Base-by-base conservation (phyloP, 805 yeast species). In the Blastobotrys chiropterorum region DNA sequence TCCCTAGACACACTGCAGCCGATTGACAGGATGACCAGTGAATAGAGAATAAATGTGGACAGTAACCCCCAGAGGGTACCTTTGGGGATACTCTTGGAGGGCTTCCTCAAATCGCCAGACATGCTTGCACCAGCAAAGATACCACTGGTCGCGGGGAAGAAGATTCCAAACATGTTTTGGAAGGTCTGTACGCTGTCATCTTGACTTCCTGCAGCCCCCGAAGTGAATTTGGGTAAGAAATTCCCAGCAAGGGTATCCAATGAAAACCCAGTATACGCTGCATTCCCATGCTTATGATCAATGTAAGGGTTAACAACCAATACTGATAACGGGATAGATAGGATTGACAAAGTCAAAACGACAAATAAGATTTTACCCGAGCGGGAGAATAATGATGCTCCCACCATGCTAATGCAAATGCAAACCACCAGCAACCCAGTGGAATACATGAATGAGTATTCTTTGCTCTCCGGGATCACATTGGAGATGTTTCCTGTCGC, bases 111-210 rank as follows among this genome's bases (percentile, higher is more conserved):
- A 60, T 90, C 97, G 16, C 99, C 98, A 41, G 97, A 89, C 99
- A 94, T 94, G 20, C 96, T 86, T 1, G 99, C 97, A 15, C 99
- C 99, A 2, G 99, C 98, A 67, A 94, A 85, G 22, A 94, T 90
- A 53, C 99, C 99, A 4, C 98, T 97, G 0, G 99, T 92, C 0
- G 99, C 97, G 8, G 99, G 97, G 72, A 94, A 94, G 66, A 94
- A 89, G 44, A 94, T 87, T 2, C 98, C 98, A 77, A 94, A 94
- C 57, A 95, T 69, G 64, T 86, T 85, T 50, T 83, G 80, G 63
- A 92, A 89, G 1, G 83, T 88, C 65, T 92, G 98, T 44, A 76
- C 80, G 0, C 71, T 69, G 6, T 66, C 58, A 21, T 76, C 57
- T 26, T 83, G 80, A 2, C 96, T 87, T 15, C 98, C 99, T 3